Evolutionary conservation across 345 rosid genomes (phyloP), one percentile per base, ranked within the genome.

Genomic region (Boechera stricta): DNA sequence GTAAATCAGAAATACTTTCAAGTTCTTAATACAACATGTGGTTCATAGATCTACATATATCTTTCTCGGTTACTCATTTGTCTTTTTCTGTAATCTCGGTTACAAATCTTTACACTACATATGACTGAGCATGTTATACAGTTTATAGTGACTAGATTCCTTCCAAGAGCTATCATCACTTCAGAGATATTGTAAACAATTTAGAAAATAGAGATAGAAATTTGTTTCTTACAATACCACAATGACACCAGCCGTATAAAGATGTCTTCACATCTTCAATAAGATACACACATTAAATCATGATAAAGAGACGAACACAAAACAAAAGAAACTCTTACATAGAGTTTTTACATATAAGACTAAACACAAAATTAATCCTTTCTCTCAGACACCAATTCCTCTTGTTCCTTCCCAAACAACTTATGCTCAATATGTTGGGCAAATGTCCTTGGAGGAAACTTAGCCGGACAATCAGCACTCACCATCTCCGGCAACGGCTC

Each of bases 401-500:
- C 82, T 72, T 87, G 84, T 13, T 74, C 78, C 80, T 87, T 91
- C 87, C 83, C 82, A 64, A 95, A 95, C 75, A 95, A 83, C 87
- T 95, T 95, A 80, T 88, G 89, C 77, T 85, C 77, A 56, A 95
- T 75, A 75, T 91, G 99, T 84, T 95, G 94, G 58, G 87, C 86
- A 69, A 95, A 92, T 12, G 96, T 92, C 58, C 99, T 89, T 28
- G 99, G 96, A 56, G 99, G 98, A 81, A 84, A 92, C 85, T 77
- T 49, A 16, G 97, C 82, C 0, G 94, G 98, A 79, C 91, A 92
- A 0, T 75, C 82, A 79, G 73, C 91, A 4, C 86, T 83, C 67
- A 95, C 85, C 45, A 85, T 66, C 79, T 91, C 97, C 0, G 87
- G 85, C 63, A 92, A 77, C 7, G 99, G 99, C 81, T 87, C 81